Conservation (phyloP, 306 rosid species). For the Quillaja saponaria region DNA sequence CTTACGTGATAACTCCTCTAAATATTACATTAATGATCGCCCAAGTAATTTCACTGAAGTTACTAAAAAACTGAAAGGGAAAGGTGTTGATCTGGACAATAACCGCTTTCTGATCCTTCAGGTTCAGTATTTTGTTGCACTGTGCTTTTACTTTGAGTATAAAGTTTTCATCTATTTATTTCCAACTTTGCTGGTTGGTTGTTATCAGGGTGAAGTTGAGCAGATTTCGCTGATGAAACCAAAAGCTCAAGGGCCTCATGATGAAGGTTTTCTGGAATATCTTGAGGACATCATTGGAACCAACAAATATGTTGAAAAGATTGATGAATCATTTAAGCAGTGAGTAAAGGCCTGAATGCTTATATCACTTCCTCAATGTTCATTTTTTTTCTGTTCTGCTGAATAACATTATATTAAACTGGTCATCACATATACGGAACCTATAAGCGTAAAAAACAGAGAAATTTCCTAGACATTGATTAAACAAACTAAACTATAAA, state of each 20-base stretch:
- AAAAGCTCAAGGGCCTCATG: constrained; percentile 96
- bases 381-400: too few species aligned
- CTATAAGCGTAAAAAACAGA: too few species aligned
- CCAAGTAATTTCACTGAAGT: constrained; percentile 91
- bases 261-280: constrained; percentile 97
- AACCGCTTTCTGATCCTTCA: constrained; percentile 94
- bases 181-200: constrained; percentile 34
- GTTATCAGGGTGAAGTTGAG: constrained; percentile 88
- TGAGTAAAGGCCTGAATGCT: constrained; percentile 31
- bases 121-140: constrained; percentile 41
- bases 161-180: constrained; percentile 14
- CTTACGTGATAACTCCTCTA: constrained; percentile 88
- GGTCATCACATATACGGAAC: too few species aligned
- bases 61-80: constrained; percentile 87
- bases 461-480: too few species aligned
- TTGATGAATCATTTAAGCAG: constrained; percentile 77
- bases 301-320: constrained; percentile 81
- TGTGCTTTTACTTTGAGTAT: neutral
- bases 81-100: constrained; percentile 97
- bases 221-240: constrained; percentile 98
- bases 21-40: constrained; percentile 81
- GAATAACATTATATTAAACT: too few species aligned
- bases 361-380: too few species aligned
- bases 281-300: constrained; percentile 96
- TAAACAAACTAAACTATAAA: too few species aligned